phyloP scores from a whole-genome alignment of 352 stramenopile species.

The Phytophthora idaei region DNA sequence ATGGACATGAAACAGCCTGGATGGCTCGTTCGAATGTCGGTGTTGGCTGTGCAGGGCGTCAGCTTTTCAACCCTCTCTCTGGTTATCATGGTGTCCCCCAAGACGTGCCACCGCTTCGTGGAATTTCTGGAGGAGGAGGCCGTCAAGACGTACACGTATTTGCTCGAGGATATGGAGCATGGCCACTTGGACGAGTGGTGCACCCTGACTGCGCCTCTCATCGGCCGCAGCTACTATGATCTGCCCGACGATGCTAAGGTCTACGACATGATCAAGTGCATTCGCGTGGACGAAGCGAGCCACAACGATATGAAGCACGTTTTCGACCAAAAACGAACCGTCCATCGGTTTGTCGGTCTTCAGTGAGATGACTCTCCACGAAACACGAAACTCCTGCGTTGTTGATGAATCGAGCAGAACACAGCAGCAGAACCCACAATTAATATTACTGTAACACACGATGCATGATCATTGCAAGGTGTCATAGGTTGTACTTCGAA shows the following conservation, averaged over 20 bases:
- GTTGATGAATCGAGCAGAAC: too few relatives aligned
- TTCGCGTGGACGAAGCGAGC: conserved; percentile 83
- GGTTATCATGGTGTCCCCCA: conserved; percentile 84
- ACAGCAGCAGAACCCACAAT: too few relatives aligned
- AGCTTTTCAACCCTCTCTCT: conserved; percentile 86
- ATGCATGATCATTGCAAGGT: too few relatives aligned
- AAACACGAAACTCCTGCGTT: too few relatives aligned
- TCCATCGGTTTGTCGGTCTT: conserved; percentile 34
- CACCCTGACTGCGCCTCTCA: conserved; percentile 53
- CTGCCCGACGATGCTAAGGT: conserved; percentile 79
- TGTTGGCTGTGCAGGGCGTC: conserved; percentile 81
- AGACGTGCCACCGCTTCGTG: conserved; percentile 88
- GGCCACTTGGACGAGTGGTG: conserved; percentile 80
- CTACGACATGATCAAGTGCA: conserved; percentile 83
- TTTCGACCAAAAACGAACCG: conserved; percentile 45
- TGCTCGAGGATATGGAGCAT: conserved; percentile 88
- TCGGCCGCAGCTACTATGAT: conserved; percentile 88
- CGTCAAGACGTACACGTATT: conserved; percentile 89
- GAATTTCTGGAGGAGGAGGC: conserved; percentile 93
- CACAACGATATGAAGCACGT: conserved; percentile 87
- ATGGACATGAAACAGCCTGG: conserved; percentile 87
- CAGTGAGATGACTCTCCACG: neutral
- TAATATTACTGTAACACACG: too few relatives aligned
- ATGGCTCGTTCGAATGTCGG: conserved; percentile 61
- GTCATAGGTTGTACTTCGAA: too few relatives aligned